phyloP scores from a whole-genome alignment of 176 grass and related monocot species.

The Poa pratensis region DNA sequence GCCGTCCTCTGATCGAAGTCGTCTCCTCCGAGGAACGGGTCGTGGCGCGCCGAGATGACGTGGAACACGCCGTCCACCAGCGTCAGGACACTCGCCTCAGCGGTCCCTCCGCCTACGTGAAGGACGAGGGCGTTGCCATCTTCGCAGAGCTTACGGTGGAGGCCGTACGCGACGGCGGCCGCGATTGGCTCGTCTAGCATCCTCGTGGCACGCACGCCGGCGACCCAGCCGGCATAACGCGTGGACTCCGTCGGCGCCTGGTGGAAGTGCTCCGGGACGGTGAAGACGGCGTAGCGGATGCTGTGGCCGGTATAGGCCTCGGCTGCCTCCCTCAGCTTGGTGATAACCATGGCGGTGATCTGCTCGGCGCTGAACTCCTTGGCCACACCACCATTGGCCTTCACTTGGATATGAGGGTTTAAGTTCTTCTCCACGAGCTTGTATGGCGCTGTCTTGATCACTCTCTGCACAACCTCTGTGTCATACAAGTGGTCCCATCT shows the following conservation, averaged over 20 bases:
- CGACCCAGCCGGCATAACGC: not conserved
- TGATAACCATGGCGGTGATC: conserved; percentile 4
- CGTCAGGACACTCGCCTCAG: not conserved
- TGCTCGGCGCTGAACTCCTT: not conserved
- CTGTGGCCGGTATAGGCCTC: not conserved
- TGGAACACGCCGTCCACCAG: conserved; percentile 13
- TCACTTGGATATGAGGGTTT: not conserved
- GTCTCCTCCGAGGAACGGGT: not conserved
- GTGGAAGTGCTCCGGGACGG: conserved; percentile 14
- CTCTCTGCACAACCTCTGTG: not conserved
- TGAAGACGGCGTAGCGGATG: not conserved
- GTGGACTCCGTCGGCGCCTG: not conserved
- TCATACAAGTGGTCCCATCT: not conserved
- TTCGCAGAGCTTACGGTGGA: not conserved
- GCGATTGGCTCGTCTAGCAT: not conserved
- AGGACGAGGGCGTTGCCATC: not conserved
- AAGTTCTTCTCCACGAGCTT: not conserved
- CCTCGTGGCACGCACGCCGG: not conserved
- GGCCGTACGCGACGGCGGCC: not conserved
- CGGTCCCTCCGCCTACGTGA: conserved; percentile 1
- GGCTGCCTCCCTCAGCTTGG: conserved; percentile 11
- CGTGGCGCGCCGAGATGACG: not conserved
- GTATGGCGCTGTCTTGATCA: not conserved
- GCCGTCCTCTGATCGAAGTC: conserved; percentile 5
- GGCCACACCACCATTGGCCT: not conserved